Percentiles rank a stretch among this genome's conserved stretches.
These are phyloP conservation scores for Beauveria australis DNA, from an alignment of 2,329 filamentous ascomycete genomes.

Conservation along the genomic window DNA sequence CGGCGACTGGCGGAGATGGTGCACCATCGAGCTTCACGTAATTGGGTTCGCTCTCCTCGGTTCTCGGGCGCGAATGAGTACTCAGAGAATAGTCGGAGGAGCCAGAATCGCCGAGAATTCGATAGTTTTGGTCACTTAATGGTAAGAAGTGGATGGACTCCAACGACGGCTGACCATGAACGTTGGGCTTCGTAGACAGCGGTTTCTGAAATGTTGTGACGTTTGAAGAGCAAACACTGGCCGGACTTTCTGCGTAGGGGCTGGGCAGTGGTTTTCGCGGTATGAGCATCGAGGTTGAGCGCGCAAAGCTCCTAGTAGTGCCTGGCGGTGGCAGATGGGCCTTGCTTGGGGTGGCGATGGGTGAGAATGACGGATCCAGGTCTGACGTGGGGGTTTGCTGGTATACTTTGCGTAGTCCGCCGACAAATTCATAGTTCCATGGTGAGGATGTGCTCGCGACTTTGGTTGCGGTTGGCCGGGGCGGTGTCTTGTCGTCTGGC, in stretches of 20 bases:
- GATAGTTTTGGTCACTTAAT: slow-evolving; percentile 41
- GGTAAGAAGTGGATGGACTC: slow-evolving; percentile 21
- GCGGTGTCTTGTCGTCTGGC: slow-evolving; percentile 10
- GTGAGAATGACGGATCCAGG: background rate
- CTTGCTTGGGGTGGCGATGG: slow-evolving; percentile 15
- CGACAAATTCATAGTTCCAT: slow-evolving; percentile 47
- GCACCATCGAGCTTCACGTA: slow-evolving; percentile 45
- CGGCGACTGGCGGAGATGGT: slow-evolving; percentile 30
- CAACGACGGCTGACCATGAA: background rate
- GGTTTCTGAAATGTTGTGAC: background rate
- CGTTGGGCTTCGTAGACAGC: background rate
- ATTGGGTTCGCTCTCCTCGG: slow-evolving; percentile 38
- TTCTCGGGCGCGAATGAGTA: slow-evolving; percentile 26
- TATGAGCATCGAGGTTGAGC: background rate
- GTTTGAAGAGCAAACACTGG: background rate
- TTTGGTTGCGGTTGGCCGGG: background rate
- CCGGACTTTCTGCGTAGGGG: background rate
- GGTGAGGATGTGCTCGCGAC: slow-evolving; percentile 25
- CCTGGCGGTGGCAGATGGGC: background rate
- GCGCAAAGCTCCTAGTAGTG: background rate
- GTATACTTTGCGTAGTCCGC: slow-evolving; percentile 46
- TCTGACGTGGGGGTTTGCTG: slow-evolving; percentile 24
- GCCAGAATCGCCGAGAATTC: slow-evolving; percentile 43
- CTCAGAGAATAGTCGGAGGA: slow-evolving; percentile 32
- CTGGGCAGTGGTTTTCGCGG: slow-evolving; percentile 5